Evolutionary conservation across 2,329 filamentous ascomycete genomes (phyloP), one percentile per base, ranked within the genome.

Genomic region (Diplocarpon mali): DNA sequence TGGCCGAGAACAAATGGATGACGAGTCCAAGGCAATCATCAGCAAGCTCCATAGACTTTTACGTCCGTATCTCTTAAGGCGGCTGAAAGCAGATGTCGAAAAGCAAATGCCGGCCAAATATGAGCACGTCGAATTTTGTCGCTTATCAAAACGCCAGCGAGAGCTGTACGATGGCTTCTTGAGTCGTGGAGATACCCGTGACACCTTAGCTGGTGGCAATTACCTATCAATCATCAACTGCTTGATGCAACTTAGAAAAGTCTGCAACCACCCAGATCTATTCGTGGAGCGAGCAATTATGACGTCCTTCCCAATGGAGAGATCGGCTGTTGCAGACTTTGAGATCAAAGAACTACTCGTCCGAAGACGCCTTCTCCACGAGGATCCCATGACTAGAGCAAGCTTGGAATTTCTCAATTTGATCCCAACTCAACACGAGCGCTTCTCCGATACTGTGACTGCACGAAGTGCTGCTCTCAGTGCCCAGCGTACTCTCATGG

Each of bases 61-160:
- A 9, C 80, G 93, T 2, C 92, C 92, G 0, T 96, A 95, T 59
- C 74, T 98, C 10, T 72, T 98, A 6, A 81, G 92, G 41, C 80
- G 92, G 45, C 69, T 98, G 46, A 98, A 98, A 66, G 85, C 87
- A 36, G 92, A 98, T 60, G 92, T 98, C 5, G 93, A 98, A 67
- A 95, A 96, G 67, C 92, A 98, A 62, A 95, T 98, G 85, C 92
- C 93, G 0, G 89, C 79, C 49, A 98, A 98, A 63, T 95, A 95
- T 60, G 93, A 98, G 63, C 89, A 95, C 59, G 88, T 98, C 15
- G 85, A 96, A 52, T 89, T 94, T 59, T 98, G 92, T 64, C 84
- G 90, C 36, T 71, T 98, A 4, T 96, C 90, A 6, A 95, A 96
- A 63, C 81, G 92, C 17, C 92, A 98, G 61, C 80, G 92, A 35